Evolutionary conservation across 805 yeast genomes (phyloP).

Genomic region (Ogataea henricii): DNA sequence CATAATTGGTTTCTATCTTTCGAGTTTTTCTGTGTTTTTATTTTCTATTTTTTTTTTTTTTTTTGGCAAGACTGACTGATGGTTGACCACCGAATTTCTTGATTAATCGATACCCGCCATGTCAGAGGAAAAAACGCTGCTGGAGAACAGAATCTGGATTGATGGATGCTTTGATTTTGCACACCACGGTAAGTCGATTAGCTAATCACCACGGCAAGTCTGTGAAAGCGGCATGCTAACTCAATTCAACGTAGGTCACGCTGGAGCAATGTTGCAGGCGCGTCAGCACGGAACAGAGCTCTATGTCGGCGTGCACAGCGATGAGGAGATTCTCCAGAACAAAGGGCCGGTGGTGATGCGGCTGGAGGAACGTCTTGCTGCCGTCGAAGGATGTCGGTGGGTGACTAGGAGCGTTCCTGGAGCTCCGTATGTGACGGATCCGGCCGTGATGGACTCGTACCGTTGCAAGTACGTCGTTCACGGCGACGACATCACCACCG

Average conservation of each 20-base stretch:
- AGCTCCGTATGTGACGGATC: slow-evolving; percentile 95
- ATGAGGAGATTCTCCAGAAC: slow-evolving; percentile 76
- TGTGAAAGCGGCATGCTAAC: neutral
- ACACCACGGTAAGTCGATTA: slow-evolving; percentile 83
- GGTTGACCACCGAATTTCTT: too few relatives aligned
- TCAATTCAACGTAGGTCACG: slow-evolving; percentile 54
- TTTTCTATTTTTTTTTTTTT: too few relatives aligned
- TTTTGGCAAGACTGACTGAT: too few relatives aligned
- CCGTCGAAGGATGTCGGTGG: slow-evolving; percentile 93
- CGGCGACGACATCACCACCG: slow-evolving; percentile 97
- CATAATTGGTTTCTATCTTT: too few relatives aligned
- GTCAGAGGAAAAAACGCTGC: slow-evolving; percentile 4
- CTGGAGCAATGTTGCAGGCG: slow-evolving; percentile 95
- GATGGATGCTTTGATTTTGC: slow-evolving; percentile 99
- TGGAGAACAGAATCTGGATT: slow-evolving; percentile 72
- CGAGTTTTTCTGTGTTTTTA: too few relatives aligned
- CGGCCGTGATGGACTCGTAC: slow-evolving; percentile 69
- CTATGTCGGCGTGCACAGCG: slow-evolving; percentile 89
- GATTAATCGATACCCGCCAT: neutral
- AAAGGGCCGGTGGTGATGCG: slow-evolving; percentile 96
- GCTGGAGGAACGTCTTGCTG: slow-evolving; percentile 73
- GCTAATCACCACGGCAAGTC: too few relatives aligned
- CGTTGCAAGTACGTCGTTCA: slow-evolving; percentile 92
- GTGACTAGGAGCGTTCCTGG: slow-evolving; percentile 63
- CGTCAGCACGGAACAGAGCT: slow-evolving; percentile 76